Conservation (phyloP, 2,329 filamentous ascomycete genomes). For the Mycosphaerella sp. region DNA sequence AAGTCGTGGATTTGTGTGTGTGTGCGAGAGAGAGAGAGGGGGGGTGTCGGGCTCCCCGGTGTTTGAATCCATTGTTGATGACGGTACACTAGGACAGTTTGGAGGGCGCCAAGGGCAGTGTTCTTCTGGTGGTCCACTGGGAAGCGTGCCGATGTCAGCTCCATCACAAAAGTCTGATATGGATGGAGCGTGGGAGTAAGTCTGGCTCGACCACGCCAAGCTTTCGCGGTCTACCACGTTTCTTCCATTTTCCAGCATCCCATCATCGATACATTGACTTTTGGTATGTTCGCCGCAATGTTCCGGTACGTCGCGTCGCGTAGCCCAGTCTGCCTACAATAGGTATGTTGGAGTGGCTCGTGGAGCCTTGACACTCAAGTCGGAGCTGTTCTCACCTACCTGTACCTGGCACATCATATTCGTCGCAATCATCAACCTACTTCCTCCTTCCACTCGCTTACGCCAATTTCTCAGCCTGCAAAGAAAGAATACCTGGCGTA, state of each 20-base stretch:
- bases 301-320: too few species aligned
- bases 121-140: constrained; percentile 4
- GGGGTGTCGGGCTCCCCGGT: background rate
- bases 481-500: too few species aligned
- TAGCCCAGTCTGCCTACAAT: too few species aligned
- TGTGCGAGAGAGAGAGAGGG: background rate
- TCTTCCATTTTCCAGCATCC: background rate
- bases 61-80: background rate
- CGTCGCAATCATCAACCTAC: too few species aligned
- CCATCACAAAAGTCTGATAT: background rate
- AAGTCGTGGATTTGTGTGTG: background rate
- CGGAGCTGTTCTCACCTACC: too few species aligned
- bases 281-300: too few species aligned
- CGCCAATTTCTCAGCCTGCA: too few species aligned
- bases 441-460: too few species aligned
- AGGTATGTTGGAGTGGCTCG: too few species aligned
- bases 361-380: background rate
- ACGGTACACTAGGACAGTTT: background rate
- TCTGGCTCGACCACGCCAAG: constrained; percentile 3
- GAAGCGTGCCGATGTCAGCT: constrained; percentile 3
- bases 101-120: background rate
- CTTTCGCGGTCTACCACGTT: background rate
- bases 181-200: background rate
- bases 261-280: too few species aligned
- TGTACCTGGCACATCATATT: too few species aligned